Base-by-base conservation (phyloP, 2,329 filamentous ascomycete genomes). In the Sporothrix pallida region DNA sequence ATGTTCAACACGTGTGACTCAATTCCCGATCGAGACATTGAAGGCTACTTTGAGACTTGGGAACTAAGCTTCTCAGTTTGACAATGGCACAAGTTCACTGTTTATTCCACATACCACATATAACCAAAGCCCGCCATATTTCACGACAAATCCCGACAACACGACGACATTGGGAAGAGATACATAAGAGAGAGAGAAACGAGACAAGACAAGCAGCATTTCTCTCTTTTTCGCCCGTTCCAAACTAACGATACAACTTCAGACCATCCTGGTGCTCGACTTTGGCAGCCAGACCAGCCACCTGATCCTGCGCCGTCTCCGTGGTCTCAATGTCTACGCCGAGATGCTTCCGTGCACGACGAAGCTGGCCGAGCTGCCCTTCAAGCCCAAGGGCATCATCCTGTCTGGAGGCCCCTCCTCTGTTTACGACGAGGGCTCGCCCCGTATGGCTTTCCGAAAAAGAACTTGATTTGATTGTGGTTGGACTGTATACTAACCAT, bases 341-440 rank as follows among this genome's bases (percentile, higher is more conserved):
- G 94, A 97, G 84, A 92, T 97, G 91, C 89, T 97, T 60, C 93
- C 93, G 26, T 97, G 94, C 83, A 97, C 92, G 63, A 90, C 92
- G 79, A 95, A 95, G 85, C 83, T 97, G 26, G 84, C 88, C 7
- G 93, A 96, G 73, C 87, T 97, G 48, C 81, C 86, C 65, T 97
- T 88, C 86, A 94, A 90, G 80, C 95, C 95, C 23, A 92, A 92
- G 80, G 95, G 95, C 77, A 90, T 98, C 76, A 92, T 97, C 73
- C 84, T 95, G 10, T 92, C 69, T 52, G 72, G 72, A 37, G 74
- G 73, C 17, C 74, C 74, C 7, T 91, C 89, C 81, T 71, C 54
- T 20, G 70, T 75, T 68, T 62, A 75, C 31, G 74, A 71, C 56
- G 70, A 72, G 31, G 71, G 65, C 44, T 63, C 72, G 52, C 74